Evolutionary conservation across 129 eudicot species (phyloP).

Genomic region (Lactuca saligna): DNA sequence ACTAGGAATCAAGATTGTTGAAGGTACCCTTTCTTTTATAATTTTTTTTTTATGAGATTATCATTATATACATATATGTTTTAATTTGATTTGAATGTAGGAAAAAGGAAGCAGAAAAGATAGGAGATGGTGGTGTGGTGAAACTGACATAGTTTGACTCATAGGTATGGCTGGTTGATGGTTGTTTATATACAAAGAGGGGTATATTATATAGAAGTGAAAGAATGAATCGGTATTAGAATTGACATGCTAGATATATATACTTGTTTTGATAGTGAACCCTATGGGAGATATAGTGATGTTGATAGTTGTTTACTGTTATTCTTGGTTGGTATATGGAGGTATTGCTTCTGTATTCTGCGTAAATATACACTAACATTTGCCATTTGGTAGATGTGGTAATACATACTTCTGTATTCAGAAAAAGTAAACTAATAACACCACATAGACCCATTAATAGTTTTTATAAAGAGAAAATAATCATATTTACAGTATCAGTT

Average conservation of each 20-base stretch:
- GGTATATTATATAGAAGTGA: slow-evolving; percentile 18
- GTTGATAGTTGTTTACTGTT: slow-evolving; percentile 3
- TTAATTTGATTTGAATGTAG: slow-evolving; percentile 22
- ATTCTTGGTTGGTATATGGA: background rate
- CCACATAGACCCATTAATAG: too few relatives aligned
- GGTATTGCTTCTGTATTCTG: background rate
- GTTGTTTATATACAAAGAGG: slow-evolving; percentile 13
- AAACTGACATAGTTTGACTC: slow-evolving; percentile 14
- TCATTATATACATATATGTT: background rate
- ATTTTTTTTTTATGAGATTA: background rate
- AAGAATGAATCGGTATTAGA: slow-evolving; percentile 21
- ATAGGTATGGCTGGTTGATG: slow-evolving; percentile 4
- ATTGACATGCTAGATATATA: slow-evolving; percentile 12
- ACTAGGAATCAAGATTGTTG: slow-evolving; percentile 33
- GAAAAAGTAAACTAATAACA: too few relatives aligned
- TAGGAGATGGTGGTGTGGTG: slow-evolving; percentile 19
- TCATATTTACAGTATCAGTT: too few relatives aligned
- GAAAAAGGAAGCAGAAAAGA: slow-evolving; percentile 22
- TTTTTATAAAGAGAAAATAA: too few relatives aligned
- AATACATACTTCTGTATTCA: too few relatives aligned
- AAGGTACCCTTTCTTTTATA: background rate
- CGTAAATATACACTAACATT: too few relatives aligned
- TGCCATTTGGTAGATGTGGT: too few relatives aligned
- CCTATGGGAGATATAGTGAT: slow-evolving; percentile 8
- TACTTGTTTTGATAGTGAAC: slow-evolving; percentile 10